phyloP scores from a whole-genome alignment of 768 basidiomycete species.

The Psilocybe sp. region DNA sequence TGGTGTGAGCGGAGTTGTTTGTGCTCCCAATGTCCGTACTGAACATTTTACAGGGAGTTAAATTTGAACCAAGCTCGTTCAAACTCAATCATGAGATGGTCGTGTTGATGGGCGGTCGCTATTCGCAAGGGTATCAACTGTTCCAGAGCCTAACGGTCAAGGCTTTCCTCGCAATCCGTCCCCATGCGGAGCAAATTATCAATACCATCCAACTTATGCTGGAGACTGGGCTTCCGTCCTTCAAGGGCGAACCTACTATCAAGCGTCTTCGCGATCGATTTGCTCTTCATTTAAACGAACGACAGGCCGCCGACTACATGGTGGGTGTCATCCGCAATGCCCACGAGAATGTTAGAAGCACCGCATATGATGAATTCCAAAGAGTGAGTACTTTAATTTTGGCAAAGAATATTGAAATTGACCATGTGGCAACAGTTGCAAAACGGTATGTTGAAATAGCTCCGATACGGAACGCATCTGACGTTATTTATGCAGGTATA shows the following conservation, averaged over 20 bases:
- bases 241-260: conserved; percentile 95
- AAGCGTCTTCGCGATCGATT: conserved; percentile 85
- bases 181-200: conserved; percentile 87
- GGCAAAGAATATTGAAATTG: background rate
- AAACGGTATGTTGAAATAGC: conserved; percentile 30
- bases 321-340: conserved; percentile 85
- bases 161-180: conserved; percentile 95
- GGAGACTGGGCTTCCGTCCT: conserved; percentile 90
- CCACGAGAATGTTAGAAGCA: conserved; percentile 91
- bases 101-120: conserved; percentile 91
- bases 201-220: conserved; percentile 92
- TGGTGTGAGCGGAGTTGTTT: conserved; percentile 44
- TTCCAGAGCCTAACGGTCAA: conserved; percentile 95
- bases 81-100: conserved; percentile 99
- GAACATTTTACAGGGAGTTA: conserved; percentile 69
- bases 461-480: background rate
- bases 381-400: conserved; percentile 45
- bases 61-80: conserved; percentile 98
- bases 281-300: conserved; percentile 75
- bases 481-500: conserved; percentile 29
- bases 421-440: conserved; percentile 26
- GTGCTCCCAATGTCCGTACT: conserved; percentile 1
- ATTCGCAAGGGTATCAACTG: conserved; percentile 90
- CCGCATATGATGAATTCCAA: conserved; percentile 95
- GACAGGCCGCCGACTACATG: conserved; percentile 95